Base-by-base conservation (phyloP, 305 asterid genomes). In the Fraxinus latifolia region DNA sequence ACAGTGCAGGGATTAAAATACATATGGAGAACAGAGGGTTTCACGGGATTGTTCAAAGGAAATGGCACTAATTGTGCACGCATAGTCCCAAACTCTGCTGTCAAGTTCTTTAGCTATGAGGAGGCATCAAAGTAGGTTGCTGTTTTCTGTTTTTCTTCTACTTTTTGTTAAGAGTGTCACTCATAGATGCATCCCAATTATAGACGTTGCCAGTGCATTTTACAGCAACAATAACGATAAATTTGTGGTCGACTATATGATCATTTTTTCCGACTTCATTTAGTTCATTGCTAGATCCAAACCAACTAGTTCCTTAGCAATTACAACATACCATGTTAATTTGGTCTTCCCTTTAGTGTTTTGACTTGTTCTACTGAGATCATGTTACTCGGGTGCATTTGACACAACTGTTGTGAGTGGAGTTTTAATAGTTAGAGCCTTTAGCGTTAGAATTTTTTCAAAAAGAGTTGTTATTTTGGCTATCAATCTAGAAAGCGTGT, bases 21-120 rank as follows among this genome's bases (percentile, higher is more conserved):
- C 81, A 93, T 94, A 83, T 94, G 95, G 95, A 91, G 91, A 84
- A 93, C 93, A 77, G 98, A 94, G 89, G 98, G 98, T 83, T 77
- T 93, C 31, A 87, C 88, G 82, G 98, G 98, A 31, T 78, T 94
- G 87, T 94, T 94, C 90, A 94, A 93, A 88, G 98, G 98, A 77
- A 94, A 93, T 81, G 98, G 98, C 72, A 87, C 98, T 29, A 94
- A 94, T 84, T 94, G 98, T 92, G 97, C 97, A 77, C 97, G 97
- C 82, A 93, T 94, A 60, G 91, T 93, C 82, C 98, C 98, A 67
- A 94, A 93, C 86, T 94, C 97, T 53, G 98, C 98, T 11, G 97
- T 94, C 67, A 92, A 94, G 88, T 94, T 94, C 92, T 93, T 94
- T 90, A 93, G 97, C 92, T 94, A 94, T 74, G 98, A 94, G 95